Base-by-base conservation (phyloP, 176 grass and related monocot genomes). In the Avena atlantica region DNA sequence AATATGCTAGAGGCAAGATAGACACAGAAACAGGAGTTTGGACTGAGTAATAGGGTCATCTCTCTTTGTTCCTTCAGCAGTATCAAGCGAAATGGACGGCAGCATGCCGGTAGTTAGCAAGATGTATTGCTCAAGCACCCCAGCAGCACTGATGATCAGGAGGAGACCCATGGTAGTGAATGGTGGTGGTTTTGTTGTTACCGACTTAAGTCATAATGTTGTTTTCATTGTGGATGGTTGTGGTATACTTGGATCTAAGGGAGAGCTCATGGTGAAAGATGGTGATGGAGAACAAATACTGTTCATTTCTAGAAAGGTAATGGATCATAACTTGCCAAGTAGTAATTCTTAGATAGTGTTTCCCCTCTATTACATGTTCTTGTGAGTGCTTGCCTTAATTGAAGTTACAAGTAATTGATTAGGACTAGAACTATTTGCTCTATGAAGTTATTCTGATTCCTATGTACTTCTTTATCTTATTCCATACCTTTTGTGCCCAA, bases 121-220 rank as follows among this genome's bases (percentile, higher is more conserved):
- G 84, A 80, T 93, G 25, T 99, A 88, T 66, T 99, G 97, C 80
- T 93, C 87, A 40, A 59, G 90, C 31, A 80, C 83, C 37, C 83
- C 82, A 21, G 70, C 74, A 14, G 70, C 75, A 1, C 74, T 99
- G 83, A 89, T 91, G 87, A 92, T 99, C 36, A 92, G 94, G 82
- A 90, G 78, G 61, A 83, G 97, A 49, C 94, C 97, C 20, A 68
- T 57, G 17, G 85, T 90, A 1, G 85, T 96, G 55, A 96, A 91
- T 15, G 97, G 97, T 2, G 97, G 97, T 36, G 92, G 97, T n/a
- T 91, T 99, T 62, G 92, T 96, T 48, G 92, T 94, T 79, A 91
- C 89, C 27, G 91, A 94, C 80, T 52, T 71, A 66, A 70, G 67
- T 49, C 87, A 93, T 10, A 88, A 87, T 37, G 79, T 88, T 50